These are phyloP conservation scores for Vicia sativa DNA, from an alignment of 306 rosid species.

Conservation along the genomic window DNA sequence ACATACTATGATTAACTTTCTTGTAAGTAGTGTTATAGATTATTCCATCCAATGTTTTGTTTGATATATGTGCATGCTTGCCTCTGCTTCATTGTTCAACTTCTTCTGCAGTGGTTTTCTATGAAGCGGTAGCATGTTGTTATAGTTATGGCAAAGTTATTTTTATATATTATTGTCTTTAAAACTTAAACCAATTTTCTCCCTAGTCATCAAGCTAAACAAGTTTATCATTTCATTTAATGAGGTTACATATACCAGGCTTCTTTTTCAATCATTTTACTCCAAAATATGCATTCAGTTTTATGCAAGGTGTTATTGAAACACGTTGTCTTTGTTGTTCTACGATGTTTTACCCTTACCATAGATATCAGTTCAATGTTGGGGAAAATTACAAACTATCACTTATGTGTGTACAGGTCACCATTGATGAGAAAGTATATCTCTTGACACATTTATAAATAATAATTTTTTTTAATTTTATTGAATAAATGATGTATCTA, in stretches of 20 bases:
- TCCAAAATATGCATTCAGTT: constrained; percentile 4
- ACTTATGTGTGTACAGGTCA: too few relatives aligned
- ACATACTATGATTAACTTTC: too few relatives aligned
- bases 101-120: constrained; percentile 86
- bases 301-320: neutral
- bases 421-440: too few relatives aligned
- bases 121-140: constrained; percentile 94
- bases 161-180: constrained; percentile 1
- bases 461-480: too few relatives aligned
- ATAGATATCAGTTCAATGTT: too few relatives aligned
- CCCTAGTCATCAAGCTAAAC: constrained; percentile 11
- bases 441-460: too few relatives aligned
- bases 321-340: constrained; percentile 1
- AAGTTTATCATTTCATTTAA: constrained; percentile 32
- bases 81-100: constrained; percentile 30
- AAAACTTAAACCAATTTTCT: neutral
- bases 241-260: constrained; percentile 12
- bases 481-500: too few relatives aligned
- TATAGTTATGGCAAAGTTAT: constrained; percentile 65
- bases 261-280: constrained; percentile 13
- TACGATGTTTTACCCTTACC: neutral
- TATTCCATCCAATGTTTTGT: constrained; percentile 22
- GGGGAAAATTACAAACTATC: too few relatives aligned
- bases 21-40: too few relatives aligned
- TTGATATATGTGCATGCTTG: neutral